Base-by-base conservation (phyloP, 2,329 filamentous ascomycete genomes). In the Drechmeria coniospora region DNA sequence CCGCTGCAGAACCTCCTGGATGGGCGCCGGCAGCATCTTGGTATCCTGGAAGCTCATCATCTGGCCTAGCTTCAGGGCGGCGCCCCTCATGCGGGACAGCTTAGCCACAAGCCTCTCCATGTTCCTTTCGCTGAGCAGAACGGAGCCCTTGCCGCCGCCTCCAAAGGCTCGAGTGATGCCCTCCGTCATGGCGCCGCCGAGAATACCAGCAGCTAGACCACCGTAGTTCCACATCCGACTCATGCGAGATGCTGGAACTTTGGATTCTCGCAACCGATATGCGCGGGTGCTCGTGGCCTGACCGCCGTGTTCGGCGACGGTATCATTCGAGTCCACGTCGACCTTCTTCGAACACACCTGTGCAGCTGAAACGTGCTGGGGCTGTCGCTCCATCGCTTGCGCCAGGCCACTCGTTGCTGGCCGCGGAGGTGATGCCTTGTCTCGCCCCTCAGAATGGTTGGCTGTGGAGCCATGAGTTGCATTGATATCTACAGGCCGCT, bases 41-140 rank as follows among this genome's bases (percentile, higher is more conserved):
- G 82, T 74, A 55, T 98, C 90, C 60, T 98, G 90, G 46, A 98
- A 90, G 50, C 84, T 94, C 64, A 98, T 79, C 79, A 95, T 90
- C 58, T 98, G 90, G 1, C 90, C 92, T 15, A 98, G 57, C 57
- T 98, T 98, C 23, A 98, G 62, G n/a, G 90, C 90, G 5, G 90
- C 92, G 21, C 90, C 90, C 44, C 90, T 74, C 90, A 98, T 98
- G 14, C 81, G 79, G 3, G 87, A 95, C 3, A 98, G 66, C 52
- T 92, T 94, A 5, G 82, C 66, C 2, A 98, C 90, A 7, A 98
- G 66, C 26, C 92, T 71, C 49, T 95, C 86, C 69, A 95, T 84
- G 45, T 98, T 98, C 8, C 65, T 74, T 5, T 82, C 68, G 50
- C 81, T 95, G 31, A 98, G 69, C 57, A 98, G 74, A 7, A 93